A percentile compares a stretch with the other conserved stretches of the same genome.
phyloP scores from a whole-genome alignment of 768 basidiomycete genomes.

The Baorangia bicolor region DNA sequence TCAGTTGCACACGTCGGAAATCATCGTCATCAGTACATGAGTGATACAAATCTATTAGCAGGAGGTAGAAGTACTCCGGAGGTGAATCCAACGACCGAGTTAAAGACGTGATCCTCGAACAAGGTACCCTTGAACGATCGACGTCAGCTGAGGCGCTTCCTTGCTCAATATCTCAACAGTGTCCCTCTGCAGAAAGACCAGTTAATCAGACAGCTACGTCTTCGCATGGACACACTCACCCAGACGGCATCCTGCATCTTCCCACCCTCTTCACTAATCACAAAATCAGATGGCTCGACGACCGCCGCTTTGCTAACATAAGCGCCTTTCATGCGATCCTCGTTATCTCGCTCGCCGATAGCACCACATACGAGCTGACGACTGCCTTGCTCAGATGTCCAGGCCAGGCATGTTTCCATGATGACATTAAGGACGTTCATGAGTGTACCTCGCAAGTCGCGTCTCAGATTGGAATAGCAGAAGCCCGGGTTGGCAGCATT shows the following conservation, averaged over 20 bases:
- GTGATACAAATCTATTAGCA: too few species aligned
- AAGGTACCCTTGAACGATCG: conserved; percentile 16
- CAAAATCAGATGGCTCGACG: conserved; percentile 33
- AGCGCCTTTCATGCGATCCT: conserved; percentile 22
- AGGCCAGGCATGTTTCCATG: conserved; percentile 11
- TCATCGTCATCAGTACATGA: too few species aligned
- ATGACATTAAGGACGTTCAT: neutral
- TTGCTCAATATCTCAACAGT: conserved; percentile 19
- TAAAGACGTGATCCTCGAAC: neutral
- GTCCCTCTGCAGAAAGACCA: conserved; percentile 9
- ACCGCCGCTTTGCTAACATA: conserved; percentile 14
- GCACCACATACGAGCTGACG: conserved; percentile 36
- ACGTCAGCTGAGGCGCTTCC: conserved; percentile 9
- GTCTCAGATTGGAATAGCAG: conserved; percentile 29
- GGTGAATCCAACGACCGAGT: too few species aligned
- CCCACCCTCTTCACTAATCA: conserved; percentile 30
- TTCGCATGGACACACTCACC: conserved; percentile 23
- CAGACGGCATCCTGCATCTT: conserved; percentile 33
- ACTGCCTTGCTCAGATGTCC: conserved; percentile 34
- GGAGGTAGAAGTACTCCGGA: too few species aligned
- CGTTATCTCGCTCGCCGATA: conserved; percentile 22
- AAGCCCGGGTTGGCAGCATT: conserved; percentile 32
- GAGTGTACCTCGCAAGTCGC: neutral
- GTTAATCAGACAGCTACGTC: neutral
- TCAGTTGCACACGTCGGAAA: too few species aligned